These are phyloP conservation scores for Coemansia sp. DNA, from an alignment of 192 early-diverging fungal genomes.

Conservation along the genomic window DNA sequence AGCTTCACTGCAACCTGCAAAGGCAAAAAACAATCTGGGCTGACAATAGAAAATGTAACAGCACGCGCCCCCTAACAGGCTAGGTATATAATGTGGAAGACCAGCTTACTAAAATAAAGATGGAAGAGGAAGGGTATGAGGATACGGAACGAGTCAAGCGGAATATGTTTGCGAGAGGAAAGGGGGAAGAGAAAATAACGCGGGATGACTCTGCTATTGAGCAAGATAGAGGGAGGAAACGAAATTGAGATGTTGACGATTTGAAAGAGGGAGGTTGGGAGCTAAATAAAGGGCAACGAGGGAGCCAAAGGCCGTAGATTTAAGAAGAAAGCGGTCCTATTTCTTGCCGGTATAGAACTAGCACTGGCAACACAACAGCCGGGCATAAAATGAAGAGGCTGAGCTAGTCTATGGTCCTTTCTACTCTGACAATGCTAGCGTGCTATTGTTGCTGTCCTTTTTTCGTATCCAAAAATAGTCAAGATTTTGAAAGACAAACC, in stretches of 20 bases:
- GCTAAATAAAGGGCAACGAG: conserved; percentile 8
- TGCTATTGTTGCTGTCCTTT: conserved; percentile 1
- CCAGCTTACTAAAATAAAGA: background rate
- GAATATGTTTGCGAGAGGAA: background rate
- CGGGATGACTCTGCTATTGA: conserved; percentile 1
- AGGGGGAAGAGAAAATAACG: background rate
- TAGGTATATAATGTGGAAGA: background rate
- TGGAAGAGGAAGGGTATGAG: background rate
- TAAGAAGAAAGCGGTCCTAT: conserved; percentile 5
- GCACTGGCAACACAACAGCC: background rate
- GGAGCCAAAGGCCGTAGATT: background rate
- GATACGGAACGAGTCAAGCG: background rate
- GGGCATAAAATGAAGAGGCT: background rate
- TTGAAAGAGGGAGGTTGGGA: conserved; percentile 17
- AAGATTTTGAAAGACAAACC: conserved; percentile 3
- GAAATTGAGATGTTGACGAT: conserved; percentile 26
- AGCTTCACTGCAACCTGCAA: conserved; percentile 3
- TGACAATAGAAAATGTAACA: background rate
- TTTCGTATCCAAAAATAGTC: conserved; percentile 4
- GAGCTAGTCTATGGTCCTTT: conserved; percentile 5
- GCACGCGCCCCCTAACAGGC: conserved; percentile 2
- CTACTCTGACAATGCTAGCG: conserved; percentile 4
- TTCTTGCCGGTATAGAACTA: background rate
- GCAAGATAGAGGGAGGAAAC: conserved; percentile 1
- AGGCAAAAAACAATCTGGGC: background rate